Conservation (phyloP, 1,284 basidiomycete species). For the Earliella scabrosa region DNA sequence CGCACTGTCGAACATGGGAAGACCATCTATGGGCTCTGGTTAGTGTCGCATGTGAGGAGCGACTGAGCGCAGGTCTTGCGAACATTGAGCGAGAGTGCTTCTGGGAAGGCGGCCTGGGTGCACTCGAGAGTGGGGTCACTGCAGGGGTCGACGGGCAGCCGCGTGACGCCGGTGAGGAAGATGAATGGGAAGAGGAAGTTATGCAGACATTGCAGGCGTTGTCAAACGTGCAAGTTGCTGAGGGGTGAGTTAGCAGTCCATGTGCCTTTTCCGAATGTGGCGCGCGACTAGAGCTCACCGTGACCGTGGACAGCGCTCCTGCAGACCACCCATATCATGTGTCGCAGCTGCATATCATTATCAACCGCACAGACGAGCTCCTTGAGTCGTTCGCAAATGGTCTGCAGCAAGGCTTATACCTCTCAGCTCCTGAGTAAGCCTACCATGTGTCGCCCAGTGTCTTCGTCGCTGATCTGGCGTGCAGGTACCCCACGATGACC, state of each 20-base stretch:
- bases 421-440: constrained; percentile 67
- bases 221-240: constrained; percentile 53
- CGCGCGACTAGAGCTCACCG: too few relatives aligned
- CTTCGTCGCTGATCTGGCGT: background rate
- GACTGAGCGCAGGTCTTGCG: constrained; percentile 64
- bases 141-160: constrained; percentile 1
- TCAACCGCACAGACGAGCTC: constrained; percentile 71
- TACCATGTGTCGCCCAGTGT: constrained; percentile 11
- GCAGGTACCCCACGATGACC: constrained; percentile 68
- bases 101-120: constrained; percentile 61
- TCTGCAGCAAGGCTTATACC: constrained; percentile 55
- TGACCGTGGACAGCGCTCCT: constrained; percentile 47
- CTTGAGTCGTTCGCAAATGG: constrained; percentile 76
- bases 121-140: constrained; percentile 42
- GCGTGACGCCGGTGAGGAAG: constrained; percentile 37
- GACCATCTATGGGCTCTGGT: constrained; percentile 95
- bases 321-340: constrained; percentile 86
- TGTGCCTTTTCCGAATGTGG: background rate
- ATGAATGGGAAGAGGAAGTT: constrained; percentile 69
- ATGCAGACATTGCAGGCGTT: constrained; percentile 55
- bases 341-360: constrained; percentile 86
- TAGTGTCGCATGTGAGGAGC: constrained; percentile 84
- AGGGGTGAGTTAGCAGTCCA: constrained; percentile 67
- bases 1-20: constrained; percentile 89
- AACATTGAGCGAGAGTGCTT: constrained; percentile 57